phyloP scores from a whole-genome alignment of 495 filamentous ascomycete genomes.

The Oidiodendron maius region DNA sequence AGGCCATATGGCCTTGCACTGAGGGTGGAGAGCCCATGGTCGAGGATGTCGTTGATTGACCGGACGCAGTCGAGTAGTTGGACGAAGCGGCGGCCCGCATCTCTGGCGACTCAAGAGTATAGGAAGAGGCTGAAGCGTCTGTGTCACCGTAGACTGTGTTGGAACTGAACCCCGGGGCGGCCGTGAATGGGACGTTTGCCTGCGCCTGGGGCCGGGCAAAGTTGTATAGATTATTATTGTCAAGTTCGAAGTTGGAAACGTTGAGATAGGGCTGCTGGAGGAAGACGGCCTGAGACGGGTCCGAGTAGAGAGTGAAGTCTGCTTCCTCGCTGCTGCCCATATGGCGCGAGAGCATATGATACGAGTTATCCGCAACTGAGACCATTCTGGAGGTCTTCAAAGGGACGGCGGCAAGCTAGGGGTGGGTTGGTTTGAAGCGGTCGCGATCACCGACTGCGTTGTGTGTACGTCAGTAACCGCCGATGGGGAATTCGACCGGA shows the following conservation, averaged over 20 bases:
- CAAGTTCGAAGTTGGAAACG: slow-evolving; percentile 17
- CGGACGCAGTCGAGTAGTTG: slow-evolving; percentile 69
- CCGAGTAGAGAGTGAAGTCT: slow-evolving; percentile 24
- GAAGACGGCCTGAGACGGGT: slow-evolving; percentile 16
- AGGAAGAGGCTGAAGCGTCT: neutral
- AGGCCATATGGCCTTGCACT: slow-evolving; percentile 47
- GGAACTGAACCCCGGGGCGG: slow-evolving; percentile 10
- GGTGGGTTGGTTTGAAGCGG: no score
- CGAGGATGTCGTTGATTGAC: slow-evolving; percentile 72
- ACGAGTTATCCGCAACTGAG: slow-evolving; percentile 18
- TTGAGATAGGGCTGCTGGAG: slow-evolving; percentile 10
- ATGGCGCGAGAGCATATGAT: slow-evolving; percentile 18
- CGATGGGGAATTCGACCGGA: no score
- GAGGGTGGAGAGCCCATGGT: slow-evolving; percentile 77
- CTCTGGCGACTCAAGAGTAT: slow-evolving; percentile 26
- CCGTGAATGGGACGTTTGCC: slow-evolving; percentile 13
- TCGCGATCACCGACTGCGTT: slow-evolving; percentile 16
- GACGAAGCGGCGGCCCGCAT: slow-evolving; percentile 41
- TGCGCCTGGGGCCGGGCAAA: slow-evolving; percentile 17
- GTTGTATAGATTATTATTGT: slow-evolving; percentile 8
- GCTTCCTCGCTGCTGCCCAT: slow-evolving; percentile 19
- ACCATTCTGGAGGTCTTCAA: slow-evolving; percentile 14
- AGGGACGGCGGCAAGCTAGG: no score
- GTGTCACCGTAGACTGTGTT: slow-evolving; percentile 17
- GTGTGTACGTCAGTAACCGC: no score